Evolutionary conservation across 2,329 filamentous ascomycete species (phyloP), one percentile per base, ranked within the genome.

Genomic region (Lachnellula arida): DNA sequence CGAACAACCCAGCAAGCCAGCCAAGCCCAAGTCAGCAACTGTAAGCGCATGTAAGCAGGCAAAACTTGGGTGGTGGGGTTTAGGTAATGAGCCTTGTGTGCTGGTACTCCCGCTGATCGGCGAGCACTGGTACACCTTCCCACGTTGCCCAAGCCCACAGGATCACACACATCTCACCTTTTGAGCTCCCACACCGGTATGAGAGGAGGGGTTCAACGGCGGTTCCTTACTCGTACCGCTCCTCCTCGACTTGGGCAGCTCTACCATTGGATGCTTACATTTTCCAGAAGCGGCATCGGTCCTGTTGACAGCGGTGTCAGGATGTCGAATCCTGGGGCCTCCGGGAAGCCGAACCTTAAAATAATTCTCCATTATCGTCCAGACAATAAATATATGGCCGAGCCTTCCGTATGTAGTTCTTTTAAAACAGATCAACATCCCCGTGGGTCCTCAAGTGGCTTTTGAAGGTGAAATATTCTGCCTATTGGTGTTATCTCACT

Each of bases 21-120:
- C 48, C 22, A 35, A n/a, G n/a, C 54, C 28, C 11, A 32, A 47
- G 44, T 32, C 44, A 47, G 44, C 44, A 47, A 4, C 15, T 28
- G 39, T 40, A 32, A 42, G 43, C 51, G 49, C 46, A 52, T 56
- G 62, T 62, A 53, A 64, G 59, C 58, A 62, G 34, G 39, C 39
- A 47, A 57, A 63, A 53, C 37, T 53, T 59, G 35, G 49, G 23
- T 59, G 58, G 53, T 47, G 43, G 42, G 2, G 43, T 51, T 66
- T 65, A 66, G 54, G 60, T 66, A 65, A 64, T 61, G 53, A 23
- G 44, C 23, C 28, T 46, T 53, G 49, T 56, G 42, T 55, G 53
- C 51, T 44, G 51, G 55, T 25, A 44, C 49, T 46, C 47, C 12
- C 23, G 42, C 28, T 28, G 39, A 52, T 52, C 54, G 37, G 49